Evolutionary conservation across 1,284 basidiomycete genomes (phyloP), one percentile per base, ranked within the genome.

Genomic region (Dichomitus squalens): DNA sequence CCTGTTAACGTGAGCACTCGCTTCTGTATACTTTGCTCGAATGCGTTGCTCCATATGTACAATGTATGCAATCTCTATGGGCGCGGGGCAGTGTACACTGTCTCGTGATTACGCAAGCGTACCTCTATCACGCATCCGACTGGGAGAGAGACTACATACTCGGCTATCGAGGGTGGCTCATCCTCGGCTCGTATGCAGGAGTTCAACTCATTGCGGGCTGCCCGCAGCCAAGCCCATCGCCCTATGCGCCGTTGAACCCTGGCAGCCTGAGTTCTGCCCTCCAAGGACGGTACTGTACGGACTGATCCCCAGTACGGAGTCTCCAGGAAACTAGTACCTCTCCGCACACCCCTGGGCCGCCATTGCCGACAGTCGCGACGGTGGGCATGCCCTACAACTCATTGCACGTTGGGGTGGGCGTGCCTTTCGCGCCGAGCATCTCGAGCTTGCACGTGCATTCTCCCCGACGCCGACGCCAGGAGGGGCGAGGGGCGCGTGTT

Each of bases 1-100:
- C 93, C 1, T 97, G 95, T 76, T 80, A 83, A 74, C 93, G 94
- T 96, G 70, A 75, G 92, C 85, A 5, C 18, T 50, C 35, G 18
- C 6, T 41, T 40, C 36, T n/a, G n/a, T n/a, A n/a, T n/a, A n/a
- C n/a, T 25, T 25, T 39, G 25, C 36, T 12, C 3, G 4, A 14
- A 44, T 27, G 2, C 11, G 29, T 31, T n/a, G n/a, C n/a, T n/a
- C n/a, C n/a, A n/a, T n/a, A n/a, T n/a, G 11, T 11, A 31, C 29
- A 6, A 11, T 31, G 29, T 11, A n/a, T n/a, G n/a, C 29, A 31
- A 31, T 6, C 5, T 31, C 29, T 6, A 31, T 11, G 29, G 5
- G 29, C 29, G 29, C 29, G n/a, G n/a, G n/a, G n/a, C n/a, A n/a
- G n/a, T n/a, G n/a, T n/a, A n/a, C n/a, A n/a, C n/a, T n/a, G n/a